Conservation (phyloP, 352 stramenopile species). For the Phytophthora aleatoria region DNA sequence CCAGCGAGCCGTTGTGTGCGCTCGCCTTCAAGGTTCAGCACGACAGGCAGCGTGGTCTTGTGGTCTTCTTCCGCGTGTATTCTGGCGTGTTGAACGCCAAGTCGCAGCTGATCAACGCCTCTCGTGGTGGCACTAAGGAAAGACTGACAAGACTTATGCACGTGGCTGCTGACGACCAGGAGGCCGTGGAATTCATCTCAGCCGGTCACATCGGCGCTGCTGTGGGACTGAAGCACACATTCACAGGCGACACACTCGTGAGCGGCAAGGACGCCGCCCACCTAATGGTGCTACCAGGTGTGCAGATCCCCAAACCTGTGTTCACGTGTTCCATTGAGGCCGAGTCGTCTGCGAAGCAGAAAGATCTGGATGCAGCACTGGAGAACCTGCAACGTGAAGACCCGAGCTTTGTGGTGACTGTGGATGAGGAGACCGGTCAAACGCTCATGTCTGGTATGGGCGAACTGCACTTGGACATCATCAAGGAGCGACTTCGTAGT, state of each 20-base stretch:
- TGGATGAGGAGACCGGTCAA: slow-evolving; percentile 97
- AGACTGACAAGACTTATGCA: slow-evolving; percentile 84
- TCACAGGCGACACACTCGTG: slow-evolving; percentile 95
- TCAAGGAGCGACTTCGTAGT: slow-evolving; percentile 87
- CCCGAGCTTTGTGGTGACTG: slow-evolving; percentile 95
- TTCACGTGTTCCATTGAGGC: slow-evolving; percentile 93
- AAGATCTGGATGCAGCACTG: slow-evolving; percentile 87
- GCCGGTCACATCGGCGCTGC: slow-evolving; percentile 93
- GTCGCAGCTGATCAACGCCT: slow-evolving; percentile 80
- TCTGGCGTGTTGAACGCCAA: slow-evolving; percentile 88
- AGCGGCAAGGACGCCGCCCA: slow-evolving; percentile 59
- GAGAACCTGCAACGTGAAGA: slow-evolving; percentile 90
- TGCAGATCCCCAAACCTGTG: slow-evolving; percentile 82
- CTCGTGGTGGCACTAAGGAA: slow-evolving; percentile 57
- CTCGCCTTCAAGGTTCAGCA: slow-evolving; percentile 85
- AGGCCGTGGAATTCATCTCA: slow-evolving; percentile 84
- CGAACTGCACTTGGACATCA: slow-evolving; percentile 95
- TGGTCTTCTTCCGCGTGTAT: slow-evolving; percentile 95
- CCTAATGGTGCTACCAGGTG: slow-evolving; percentile 55
- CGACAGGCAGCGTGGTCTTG: slow-evolving; percentile 69
- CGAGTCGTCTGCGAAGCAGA: slow-evolving; percentile 84
- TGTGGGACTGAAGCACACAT: slow-evolving; percentile 92
- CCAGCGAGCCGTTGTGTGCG: slow-evolving; percentile 56
- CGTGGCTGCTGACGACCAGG: slow-evolving; percentile 88
- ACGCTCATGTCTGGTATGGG: slow-evolving; percentile 97